Percentiles rank a stretch among this genome's conserved stretches.
These are phyloP conservation scores for Epichloe sibirici DNA, from an alignment of 2,329 filamentous ascomycete species.

Conservation along the genomic window DNA sequence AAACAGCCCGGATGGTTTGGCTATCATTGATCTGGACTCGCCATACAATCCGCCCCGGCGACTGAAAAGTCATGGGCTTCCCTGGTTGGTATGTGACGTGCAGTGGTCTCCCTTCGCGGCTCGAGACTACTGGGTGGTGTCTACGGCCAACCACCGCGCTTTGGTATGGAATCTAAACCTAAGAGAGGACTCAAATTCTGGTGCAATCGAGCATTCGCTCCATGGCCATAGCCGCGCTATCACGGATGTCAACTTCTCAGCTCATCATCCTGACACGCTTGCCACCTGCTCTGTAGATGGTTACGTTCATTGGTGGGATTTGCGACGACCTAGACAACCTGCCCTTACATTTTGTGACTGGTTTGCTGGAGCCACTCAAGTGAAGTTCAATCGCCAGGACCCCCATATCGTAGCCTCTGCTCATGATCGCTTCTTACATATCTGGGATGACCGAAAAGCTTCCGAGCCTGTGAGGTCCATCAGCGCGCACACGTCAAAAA, in stretches of 20 bases:
- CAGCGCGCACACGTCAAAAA: slow-evolving; percentile 80
- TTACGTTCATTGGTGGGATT: slow-evolving; percentile 86
- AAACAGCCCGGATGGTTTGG: slow-evolving; percentile 62
- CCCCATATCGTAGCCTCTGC: slow-evolving; percentile 81
- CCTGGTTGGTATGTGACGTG: slow-evolving; percentile 93
- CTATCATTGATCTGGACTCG: slow-evolving; percentile 85
- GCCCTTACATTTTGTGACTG: slow-evolving; percentile 80
- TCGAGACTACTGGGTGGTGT: slow-evolving; percentile 86
- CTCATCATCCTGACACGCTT: slow-evolving; percentile 78
- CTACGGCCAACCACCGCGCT: slow-evolving; percentile 88
- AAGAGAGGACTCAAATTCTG: slow-evolving; percentile 56
- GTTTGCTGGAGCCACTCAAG: slow-evolving; percentile 86
- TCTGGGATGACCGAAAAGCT: slow-evolving; percentile 80
- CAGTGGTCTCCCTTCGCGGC: slow-evolving; percentile 93
- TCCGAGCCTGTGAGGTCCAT: slow-evolving; percentile 72
- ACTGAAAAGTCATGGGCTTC: slow-evolving; percentile 66
- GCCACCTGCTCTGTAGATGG: slow-evolving; percentile 89
- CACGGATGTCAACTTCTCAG: slow-evolving; percentile 92
- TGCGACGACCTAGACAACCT: slow-evolving; percentile 61
- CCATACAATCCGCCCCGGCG: slow-evolving; percentile 79
- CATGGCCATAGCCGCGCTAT: slow-evolving; percentile 78
- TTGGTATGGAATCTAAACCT: slow-evolving; percentile 86
- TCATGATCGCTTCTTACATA: slow-evolving; percentile 75
- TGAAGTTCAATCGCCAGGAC: slow-evolving; percentile 87
- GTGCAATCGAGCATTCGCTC: slow-evolving; percentile 73